phyloP scores from a whole-genome alignment of 352 stramenopile species.

The Phytophthora multivora region DNA sequence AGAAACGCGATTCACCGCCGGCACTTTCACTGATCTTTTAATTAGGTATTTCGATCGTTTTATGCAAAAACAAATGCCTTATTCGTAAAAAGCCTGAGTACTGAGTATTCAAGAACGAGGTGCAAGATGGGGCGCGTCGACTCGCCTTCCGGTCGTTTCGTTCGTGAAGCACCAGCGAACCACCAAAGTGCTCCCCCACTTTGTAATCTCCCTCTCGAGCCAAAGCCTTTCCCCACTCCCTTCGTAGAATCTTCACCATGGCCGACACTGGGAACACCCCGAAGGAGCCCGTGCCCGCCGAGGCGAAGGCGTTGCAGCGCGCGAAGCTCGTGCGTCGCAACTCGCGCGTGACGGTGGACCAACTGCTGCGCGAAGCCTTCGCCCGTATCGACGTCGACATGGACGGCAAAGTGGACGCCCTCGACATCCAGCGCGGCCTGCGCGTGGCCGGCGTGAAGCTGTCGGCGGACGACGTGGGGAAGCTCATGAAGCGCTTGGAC shows the following conservation, averaged over 20 bases:
- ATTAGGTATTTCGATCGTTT: too few relatives aligned
- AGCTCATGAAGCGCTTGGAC: constrained; percentile 75
- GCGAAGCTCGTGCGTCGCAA: constrained; percentile 73
- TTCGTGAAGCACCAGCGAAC: constrained; percentile 27
- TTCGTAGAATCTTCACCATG: constrained; percentile 9
- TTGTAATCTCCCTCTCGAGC: constrained; percentile 20
- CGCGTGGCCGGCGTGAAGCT: constrained; percentile 66
- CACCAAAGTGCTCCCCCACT: constrained; percentile 20
- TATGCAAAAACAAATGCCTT: background rate
- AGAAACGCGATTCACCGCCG: constrained; percentile 22
- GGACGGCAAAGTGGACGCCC: constrained; percentile 70
- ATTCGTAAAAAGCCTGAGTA: too few relatives aligned
- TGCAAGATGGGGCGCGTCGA: constrained; percentile 15
- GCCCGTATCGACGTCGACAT: constrained; percentile 71
- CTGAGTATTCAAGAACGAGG: constrained; percentile 34
- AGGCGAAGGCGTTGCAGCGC: constrained; percentile 15
- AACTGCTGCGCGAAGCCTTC: constrained; percentile 75
- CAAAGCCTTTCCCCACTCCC: constrained; percentile 10
- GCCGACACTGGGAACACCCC: constrained; percentile 10
- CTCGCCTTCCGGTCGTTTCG: constrained; percentile 14
- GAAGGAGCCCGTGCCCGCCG: background rate
- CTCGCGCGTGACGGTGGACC: constrained; percentile 80
- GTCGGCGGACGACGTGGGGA: constrained; percentile 53
- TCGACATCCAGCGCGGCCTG: constrained; percentile 79
- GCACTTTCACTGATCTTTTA: background rate